Evolutionary conservation across 1,284 basidiomycete genomes (phyloP), one percentile per base, ranked within the genome.

Genomic region (Phylloboletellus chloephorus): DNA sequence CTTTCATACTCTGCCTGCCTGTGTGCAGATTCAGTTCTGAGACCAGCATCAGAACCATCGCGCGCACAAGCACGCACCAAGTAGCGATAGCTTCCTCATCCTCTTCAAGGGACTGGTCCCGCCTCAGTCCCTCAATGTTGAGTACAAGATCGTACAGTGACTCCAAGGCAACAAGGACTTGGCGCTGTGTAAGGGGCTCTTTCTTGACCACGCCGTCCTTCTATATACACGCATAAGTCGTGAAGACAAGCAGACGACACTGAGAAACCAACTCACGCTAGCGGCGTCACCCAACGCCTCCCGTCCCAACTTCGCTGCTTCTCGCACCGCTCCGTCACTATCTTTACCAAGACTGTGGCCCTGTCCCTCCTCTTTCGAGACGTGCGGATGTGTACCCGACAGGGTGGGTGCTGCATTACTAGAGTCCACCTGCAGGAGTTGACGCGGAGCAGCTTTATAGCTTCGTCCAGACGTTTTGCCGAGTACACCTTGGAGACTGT

Each of bases 371-470:
- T 75, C 70, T 58, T 76, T 82, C 29, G 76, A 73, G 26, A 78
- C 76, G 46, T 77, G 74, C 3, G 70, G 67, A 53, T 78, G 73
- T 1, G 72, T 68, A 37, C 78, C 77, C 15, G 76, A 71, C 17
- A 74, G 52, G 0, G 73, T 72, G 3, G 81, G 76, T 2, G 67
- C 58, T 4, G 71, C 62, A 20, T 73, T 69, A 23, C 61, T 58
- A 28, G 69, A 57, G 52, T 87, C 82, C 22, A 98, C 88, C 63
- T 98, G 92, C 4, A 98, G 74, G 30, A 98, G 79, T 51, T 96
- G 95, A 32, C 94, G 79, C 17, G 95, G 96, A n/a, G 92, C 92
- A 24, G 91, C 90, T 61, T 92, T 92, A 58, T 94, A 90, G 43
- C 89, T 92, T 46, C 89, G 72, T 17, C 90, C 85, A 48, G 86